Evolutionary conservation across 2,329 filamentous ascomycete genomes (phyloP).

Genomic region (Penicillium italicum): DNA sequence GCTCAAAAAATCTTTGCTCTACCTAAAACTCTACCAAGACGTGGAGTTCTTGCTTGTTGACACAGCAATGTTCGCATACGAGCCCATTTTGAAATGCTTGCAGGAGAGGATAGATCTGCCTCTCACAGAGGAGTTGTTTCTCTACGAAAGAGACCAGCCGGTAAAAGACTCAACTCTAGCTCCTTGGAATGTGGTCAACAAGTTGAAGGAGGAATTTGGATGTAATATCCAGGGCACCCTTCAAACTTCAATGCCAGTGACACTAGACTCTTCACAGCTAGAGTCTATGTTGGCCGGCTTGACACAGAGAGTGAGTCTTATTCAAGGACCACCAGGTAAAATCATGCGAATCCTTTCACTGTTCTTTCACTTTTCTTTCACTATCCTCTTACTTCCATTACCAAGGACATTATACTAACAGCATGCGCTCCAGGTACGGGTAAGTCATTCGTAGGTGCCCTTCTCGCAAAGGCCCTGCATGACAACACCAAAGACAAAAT

Average conservation of each 20-base stretch:
- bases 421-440: conserved; percentile 56
- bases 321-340: conserved; percentile 69
- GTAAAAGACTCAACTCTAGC: conserved; percentile 10
- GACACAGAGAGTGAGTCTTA: conserved; percentile 53
- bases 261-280: conserved; percentile 54
- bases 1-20: conserved; percentile 48
- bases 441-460: conserved; percentile 69
- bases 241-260: conserved; percentile 29
- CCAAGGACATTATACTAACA: background rate
- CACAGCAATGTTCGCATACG: conserved; percentile 65
- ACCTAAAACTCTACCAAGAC: conserved; percentile 36
- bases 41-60: conserved; percentile 58
- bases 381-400: background rate
- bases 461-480: conserved; percentile 57
- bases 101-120: conserved; percentile 56
- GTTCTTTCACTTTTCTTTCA: background rate
- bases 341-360: background rate
- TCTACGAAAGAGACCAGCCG: conserved; percentile 21
- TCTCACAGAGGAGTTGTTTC: conserved; percentile 53
- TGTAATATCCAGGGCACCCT: conserved; percentile 34
- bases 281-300: conserved; percentile 56
- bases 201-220: conserved; percentile 15
- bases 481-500: conserved; percentile 51
- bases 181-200: conserved; percentile 11
- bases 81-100: conserved; percentile 61